phyloP scores from a whole-genome alignment of 805 yeast genomes.

The Saccharomycopsis oosterbeekiorum region DNA sequence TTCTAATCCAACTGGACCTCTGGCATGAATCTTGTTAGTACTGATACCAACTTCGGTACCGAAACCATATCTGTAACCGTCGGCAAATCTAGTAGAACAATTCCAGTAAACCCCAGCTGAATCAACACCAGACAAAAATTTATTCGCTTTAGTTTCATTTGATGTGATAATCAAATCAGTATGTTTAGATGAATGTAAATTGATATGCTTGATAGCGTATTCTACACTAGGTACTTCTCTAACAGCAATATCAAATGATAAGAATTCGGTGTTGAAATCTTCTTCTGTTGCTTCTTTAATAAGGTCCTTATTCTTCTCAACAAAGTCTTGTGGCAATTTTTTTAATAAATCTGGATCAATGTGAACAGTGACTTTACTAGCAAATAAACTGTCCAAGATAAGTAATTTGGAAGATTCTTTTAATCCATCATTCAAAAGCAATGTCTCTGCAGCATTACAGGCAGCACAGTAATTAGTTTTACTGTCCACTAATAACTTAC shows the following conservation, averaged over 20 bases:
- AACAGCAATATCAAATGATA: conserved; percentile 77
- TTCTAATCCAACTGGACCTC: conserved; percentile 98
- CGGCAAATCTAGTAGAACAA: conserved; percentile 94
- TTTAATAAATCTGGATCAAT: conserved; percentile 39
- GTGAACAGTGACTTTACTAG: conserved; percentile 66
- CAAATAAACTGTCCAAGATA: conserved; percentile 38
- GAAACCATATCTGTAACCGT: conserved; percentile 96
- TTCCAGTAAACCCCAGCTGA: conserved; percentile 98
- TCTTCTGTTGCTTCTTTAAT: conserved; percentile 43
- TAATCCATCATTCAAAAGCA: conserved; percentile 47
- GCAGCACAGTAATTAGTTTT: conserved; percentile 98
- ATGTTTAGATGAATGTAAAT: conserved; percentile 88
- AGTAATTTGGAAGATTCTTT: conserved; percentile 27
- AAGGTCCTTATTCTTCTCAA: conserved; percentile 22
- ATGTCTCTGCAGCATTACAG: conserved; percentile 93
- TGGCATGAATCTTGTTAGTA: conserved; percentile 92
- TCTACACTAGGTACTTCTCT: conserved; percentile 46
- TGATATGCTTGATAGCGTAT: conserved; percentile 80
- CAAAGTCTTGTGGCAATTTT: conserved; percentile 19
- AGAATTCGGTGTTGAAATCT: conserved; percentile 76
- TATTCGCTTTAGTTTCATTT: conserved; percentile 57
- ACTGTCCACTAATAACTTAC: conserved; percentile 67
- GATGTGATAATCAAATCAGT: conserved; percentile 89
- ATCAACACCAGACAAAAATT: conserved; percentile 76
- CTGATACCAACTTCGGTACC: conserved; percentile 98